A percentile compares a stretch with the other conserved stretches of the same genome.
Evolutionary conservation across 768 basidiomycete species (phyloP).

Genomic region (Trichaptum fuscoviolaceum): DNA sequence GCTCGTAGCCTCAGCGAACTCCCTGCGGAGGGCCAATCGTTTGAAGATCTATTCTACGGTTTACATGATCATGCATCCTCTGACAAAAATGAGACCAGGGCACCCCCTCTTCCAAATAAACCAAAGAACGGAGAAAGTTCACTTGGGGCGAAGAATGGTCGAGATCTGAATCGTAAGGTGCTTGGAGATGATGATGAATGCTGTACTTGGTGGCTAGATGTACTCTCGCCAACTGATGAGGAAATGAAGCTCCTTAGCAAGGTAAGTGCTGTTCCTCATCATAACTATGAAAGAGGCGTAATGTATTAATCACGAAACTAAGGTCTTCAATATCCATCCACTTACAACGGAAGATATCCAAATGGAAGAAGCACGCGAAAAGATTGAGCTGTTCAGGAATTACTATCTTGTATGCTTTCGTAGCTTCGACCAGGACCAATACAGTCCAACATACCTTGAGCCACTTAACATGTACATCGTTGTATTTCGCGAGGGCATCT

Average conservation of each 20-base stretch:
- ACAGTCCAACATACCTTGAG: conserved; percentile 94
- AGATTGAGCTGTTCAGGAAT: conserved; percentile 98
- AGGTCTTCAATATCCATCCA: conserved; percentile 97
- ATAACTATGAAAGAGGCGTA: background rate
- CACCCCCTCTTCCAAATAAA: background rate
- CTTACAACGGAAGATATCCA: conserved; percentile 98
- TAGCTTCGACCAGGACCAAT: conserved; percentile 97
- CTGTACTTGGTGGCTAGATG: conserved; percentile 96
- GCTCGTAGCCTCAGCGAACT: conserved; percentile 89
- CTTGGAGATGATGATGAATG: conserved; percentile 48
- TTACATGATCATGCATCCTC: conserved; percentile 18
- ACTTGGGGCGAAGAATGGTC: conserved; percentile 7
- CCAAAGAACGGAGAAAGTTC: background rate
- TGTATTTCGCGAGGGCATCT: conserved; percentile 93
- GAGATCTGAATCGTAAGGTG: background rate
- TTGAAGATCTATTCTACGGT: conserved; percentile 83
- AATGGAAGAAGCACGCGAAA: conserved; percentile 99
- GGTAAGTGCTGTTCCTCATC: conserved; percentile 35
- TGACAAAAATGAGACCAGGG: conserved; percentile 9
- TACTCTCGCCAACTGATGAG: conserved; percentile 90
- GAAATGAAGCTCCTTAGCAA: conserved; percentile 98
- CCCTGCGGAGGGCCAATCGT: conserved; percentile 89
- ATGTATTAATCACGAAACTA: background rate
- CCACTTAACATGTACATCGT: conserved; percentile 99
- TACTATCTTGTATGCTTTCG: conserved; percentile 99